Base-by-base conservation (phyloP, 78 protist genomes). In the Mantamonas sphyraenae region DNA sequence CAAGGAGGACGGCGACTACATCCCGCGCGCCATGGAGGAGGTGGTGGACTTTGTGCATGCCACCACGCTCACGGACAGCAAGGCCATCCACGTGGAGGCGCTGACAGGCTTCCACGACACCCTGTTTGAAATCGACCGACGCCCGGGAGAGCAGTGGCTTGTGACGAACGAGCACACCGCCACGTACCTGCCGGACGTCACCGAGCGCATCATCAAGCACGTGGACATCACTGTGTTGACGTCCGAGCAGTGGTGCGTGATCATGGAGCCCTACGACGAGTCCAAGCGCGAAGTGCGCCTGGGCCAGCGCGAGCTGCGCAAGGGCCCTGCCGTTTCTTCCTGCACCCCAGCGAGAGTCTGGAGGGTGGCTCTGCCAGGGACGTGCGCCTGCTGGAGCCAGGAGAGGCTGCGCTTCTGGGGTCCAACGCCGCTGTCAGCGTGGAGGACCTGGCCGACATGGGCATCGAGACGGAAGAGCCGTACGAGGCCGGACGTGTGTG, bases 91-190 rank as follows among this genome's bases (percentile, higher is more conserved):
- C 45, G 58, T 87, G 34, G 51, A 59, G 9, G 92, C 92, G 34
- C 9, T 64, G 24, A 75, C 70, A 60, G 57, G 86, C 34, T 87
- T 85, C 73, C 55, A 61, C 40, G 92, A 87, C 71, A 30, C 83
- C 71, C 76, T 17, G 34, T 81, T 78, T 58, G 86, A 80, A 3
- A 70, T 55, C 65, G 24, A 33, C 33, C 69, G 92, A 51, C 43
- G 60, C 31, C 86, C 89, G 33, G 92, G 92, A 26, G 90, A 84
- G 50, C 79, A 82, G 68, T 87, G 92, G 92, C 86, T 87, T 33
- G 84, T 87, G 63, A 87, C 92, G 24, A 60, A 55, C 61, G 37
- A 47, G 57, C 82, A 82, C 30, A 51, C 84, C 45, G 80, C 79
- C 57, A 76, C 89, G 43, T 70, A 82, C 73, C 80, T 87, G 33